These are phyloP conservation scores for Chrysochromulina tobinii DNA, from an alignment of 78 protist species.

Conservation along the genomic window DNA sequence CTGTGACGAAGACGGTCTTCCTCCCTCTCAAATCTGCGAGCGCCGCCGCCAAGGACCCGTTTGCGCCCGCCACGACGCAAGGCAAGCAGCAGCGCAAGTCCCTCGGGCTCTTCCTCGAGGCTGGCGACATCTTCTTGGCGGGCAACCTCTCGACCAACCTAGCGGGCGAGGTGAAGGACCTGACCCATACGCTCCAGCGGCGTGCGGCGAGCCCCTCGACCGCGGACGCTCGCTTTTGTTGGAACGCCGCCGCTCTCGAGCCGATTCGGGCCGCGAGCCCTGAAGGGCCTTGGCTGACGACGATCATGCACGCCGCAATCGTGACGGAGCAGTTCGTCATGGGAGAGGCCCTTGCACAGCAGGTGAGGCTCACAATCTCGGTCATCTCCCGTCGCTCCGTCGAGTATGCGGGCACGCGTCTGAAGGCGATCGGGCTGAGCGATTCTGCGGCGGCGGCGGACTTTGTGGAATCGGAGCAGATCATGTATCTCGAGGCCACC, in stretches of 20 bases:
- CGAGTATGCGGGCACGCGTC: conserved; percentile 20
- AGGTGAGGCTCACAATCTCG: too few relatives aligned
- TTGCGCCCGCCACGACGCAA: not conserved
- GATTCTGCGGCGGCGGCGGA: not conserved
- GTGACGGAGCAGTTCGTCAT: not conserved
- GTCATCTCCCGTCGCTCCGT: conserved; percentile 3
- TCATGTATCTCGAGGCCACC: not conserved
- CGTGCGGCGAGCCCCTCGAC: too few relatives aligned
- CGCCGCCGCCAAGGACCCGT: not conserved
- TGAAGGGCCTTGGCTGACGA: not conserved
- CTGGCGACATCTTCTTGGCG: not conserved
- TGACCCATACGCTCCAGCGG: conserved; percentile 6
- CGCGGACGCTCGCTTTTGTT: not conserved
- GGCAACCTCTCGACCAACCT: too few relatives aligned
- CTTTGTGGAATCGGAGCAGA: not conserved
- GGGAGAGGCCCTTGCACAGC: too few relatives aligned
- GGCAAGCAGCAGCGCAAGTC: not conserved
- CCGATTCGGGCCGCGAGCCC: not conserved
- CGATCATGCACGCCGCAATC: not conserved
- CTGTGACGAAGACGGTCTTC: not conserved
- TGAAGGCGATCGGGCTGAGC: not conserved
- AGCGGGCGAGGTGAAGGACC: not conserved
- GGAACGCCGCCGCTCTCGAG: not conserved
- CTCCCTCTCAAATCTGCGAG: not conserved
- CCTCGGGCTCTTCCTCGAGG: conserved; percentile 2